Evolutionary conservation across 495 filamentous ascomycete species (phyloP).

Genomic region (Apodospora peruviana): DNA sequence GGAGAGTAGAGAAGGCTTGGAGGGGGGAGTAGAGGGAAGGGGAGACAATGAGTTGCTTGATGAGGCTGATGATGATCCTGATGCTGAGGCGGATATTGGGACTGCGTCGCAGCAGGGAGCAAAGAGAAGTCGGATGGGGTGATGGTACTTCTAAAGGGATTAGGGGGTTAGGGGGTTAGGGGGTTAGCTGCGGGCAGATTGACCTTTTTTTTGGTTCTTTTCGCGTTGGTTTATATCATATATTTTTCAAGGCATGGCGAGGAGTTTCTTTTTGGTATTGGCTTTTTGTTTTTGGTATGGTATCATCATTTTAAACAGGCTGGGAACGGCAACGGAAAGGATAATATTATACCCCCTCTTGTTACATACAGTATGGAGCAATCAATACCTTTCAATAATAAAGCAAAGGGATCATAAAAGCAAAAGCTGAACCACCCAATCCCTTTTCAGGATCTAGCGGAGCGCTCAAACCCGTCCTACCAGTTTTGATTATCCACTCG

Average conservation of each 20-base stretch:
- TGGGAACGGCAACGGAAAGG: background rate
- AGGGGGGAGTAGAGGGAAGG: background rate
- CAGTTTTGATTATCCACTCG: too few relatives aligned
- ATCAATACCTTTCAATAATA: too few relatives aligned
- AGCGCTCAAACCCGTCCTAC: too few relatives aligned
- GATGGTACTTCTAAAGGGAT: too few relatives aligned
- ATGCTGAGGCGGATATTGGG: constrained; percentile 23
- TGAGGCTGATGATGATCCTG: constrained; percentile 29
- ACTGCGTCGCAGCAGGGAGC: constrained; percentile 17
- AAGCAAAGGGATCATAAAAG: too few relatives aligned
- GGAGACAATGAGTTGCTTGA: constrained; percentile 33
- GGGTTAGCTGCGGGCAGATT: background rate
- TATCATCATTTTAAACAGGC: background rate
- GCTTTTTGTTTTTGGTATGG: background rate
- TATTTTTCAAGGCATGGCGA: background rate
- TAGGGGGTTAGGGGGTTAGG: background rate
- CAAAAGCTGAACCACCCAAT: too few relatives aligned
- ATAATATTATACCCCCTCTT: too few relatives aligned
- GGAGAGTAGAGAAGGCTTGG: background rate
- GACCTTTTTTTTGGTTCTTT: background rate
- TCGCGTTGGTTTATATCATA: background rate
- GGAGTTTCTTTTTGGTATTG: too few relatives aligned
- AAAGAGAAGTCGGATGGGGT: background rate
- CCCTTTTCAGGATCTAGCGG: too few relatives aligned
- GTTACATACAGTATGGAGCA: too few relatives aligned